Evolutionary conservation across 2,329 filamentous ascomycete species (phyloP).

Genomic region (Bisporella sp.): DNA sequence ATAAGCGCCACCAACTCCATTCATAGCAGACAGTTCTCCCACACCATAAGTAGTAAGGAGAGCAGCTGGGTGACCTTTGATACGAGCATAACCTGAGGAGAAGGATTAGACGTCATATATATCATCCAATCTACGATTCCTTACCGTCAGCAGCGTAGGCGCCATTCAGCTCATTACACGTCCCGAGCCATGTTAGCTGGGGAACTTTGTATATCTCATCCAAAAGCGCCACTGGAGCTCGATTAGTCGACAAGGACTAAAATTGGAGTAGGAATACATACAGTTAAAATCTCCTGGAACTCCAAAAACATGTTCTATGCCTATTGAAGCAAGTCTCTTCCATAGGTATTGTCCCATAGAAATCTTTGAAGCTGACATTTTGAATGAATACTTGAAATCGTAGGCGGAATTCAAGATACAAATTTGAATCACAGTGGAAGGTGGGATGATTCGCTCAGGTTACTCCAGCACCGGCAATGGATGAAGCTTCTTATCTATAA

Average conservation of each 20-base stretch:
- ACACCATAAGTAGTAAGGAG: conserved; percentile 44
- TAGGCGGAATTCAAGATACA: too few relatives aligned
- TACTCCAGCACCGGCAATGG: too few relatives aligned
- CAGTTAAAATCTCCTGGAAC: conserved; percentile 26
- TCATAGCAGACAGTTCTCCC: conserved; percentile 49
- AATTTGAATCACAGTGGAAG: too few relatives aligned
- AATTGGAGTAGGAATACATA: conserved; percentile 7
- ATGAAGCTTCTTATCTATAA: too few relatives aligned
- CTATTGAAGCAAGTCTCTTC: conserved; percentile 19
- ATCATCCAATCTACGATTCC: too few relatives aligned
- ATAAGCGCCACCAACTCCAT: conserved; percentile 51
- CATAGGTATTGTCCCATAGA: conserved; percentile 23
- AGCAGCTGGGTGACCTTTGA: conserved; percentile 38
- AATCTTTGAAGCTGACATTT: conserved; percentile 2
- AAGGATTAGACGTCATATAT: too few relatives aligned
- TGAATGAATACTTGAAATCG: neutral
- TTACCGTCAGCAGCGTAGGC: conserved; percentile 40
- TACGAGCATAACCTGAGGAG: conserved; percentile 34
- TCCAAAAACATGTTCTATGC: conserved; percentile 24
- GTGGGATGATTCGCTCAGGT: too few relatives aligned
- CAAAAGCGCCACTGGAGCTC: conserved; percentile 43
- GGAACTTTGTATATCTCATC: conserved; percentile 51
- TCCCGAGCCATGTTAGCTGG: conserved; percentile 30
- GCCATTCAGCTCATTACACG: conserved; percentile 30
- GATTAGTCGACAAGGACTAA: neutral